Evolutionary conservation across 2,329 filamentous ascomycete species (phyloP), one percentile per base, ranked within the genome.

Genomic region (Cryphonectria nitschkei): DNA sequence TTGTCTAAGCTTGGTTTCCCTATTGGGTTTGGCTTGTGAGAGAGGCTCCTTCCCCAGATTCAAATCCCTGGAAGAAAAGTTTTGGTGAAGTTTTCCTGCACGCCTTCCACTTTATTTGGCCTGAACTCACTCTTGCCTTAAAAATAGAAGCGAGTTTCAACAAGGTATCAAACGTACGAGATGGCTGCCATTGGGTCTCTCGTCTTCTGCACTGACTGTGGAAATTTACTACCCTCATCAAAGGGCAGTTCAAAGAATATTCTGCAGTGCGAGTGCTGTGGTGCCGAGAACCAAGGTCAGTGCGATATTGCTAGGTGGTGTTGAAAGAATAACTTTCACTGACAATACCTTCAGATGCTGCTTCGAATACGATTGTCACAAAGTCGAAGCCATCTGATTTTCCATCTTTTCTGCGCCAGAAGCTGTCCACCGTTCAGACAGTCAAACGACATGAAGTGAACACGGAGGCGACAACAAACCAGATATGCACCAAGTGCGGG

Each of bases 111-210:
- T 37, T 46, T 22, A 46, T 39, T 52, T 56, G 41, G 22, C 6
- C 29, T 65, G 32, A 61, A 8, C 22, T 58, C 54, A 69, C 63
- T 67, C 66, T 61, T n/a, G 11, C 43, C 43, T 61, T 52, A 37
- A 67, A 29, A 32, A 60, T 19, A 60, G 29, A 60, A 43, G 2
- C 41, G 37, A 6, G 1, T 8, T 11, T 61, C n/a, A 7, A 56
- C 32, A 29, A 39, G 22, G 62, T 32, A 61, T 41, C 32, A 41
- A 58, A 72, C 70, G 74, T 62, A 67, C 61, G 68, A 58, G 74
- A 98, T 98, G 95, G 90, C 95, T 74, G 90, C 93, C 26, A 94
- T 98, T 75, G 95, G 94, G 69, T 95, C 94, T 67, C 86, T 98
- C 56, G 91, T 97, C 50, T 98, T 98, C 81, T 98, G 95, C 84